Base-by-base conservation (phyloP, 192 early-diverging fungal genomes). In the Backusella westeae region DNA sequence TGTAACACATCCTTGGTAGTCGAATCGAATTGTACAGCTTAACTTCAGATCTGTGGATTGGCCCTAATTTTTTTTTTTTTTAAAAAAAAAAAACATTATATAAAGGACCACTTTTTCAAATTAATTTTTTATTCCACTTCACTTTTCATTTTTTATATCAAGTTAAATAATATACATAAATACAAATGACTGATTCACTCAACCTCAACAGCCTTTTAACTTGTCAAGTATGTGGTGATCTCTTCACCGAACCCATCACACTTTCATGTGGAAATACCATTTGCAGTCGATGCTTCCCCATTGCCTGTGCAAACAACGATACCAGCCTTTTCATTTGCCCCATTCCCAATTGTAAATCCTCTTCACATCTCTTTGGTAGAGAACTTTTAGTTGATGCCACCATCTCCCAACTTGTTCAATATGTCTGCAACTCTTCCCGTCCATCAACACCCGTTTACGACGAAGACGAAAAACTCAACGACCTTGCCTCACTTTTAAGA, bases 181-280 rank as follows among this genome's bases (percentile, higher is more conserved):
- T 39, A 39, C 38, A 39, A 39, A 72, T 72, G 70, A 72, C 38
- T 44, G 41, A 39, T 6, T 34, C 38, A 29, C 44, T 72, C 44
- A 39, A 72, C n/a, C 21, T 72, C 26, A 52, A 39, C 19, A 17
- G 12, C 29, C 1, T 52, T 17, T 44, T 72, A 46, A 72, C 70
- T 49, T 72, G 70, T 72, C 39, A 39, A 46, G 70, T 72, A 29
- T 72, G 70, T 32, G 29, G 32, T 17, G 70, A 72, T 17, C 26
- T 46, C 29, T 44, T 72, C 12, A 32, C 9, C 32, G 70, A 72
- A 15, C 70, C 70, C 17, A 72, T 72, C 17, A 72, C 39, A 32
- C 70, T 72, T 34, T 72, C 70, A 29, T 72, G 70, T 19, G 70
- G 70, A 72, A 46, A 46, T 14, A 72, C 70, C 15, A 44, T 72